phyloP scores from a whole-genome alignment of 352 stramenopile species.

The Peronospora belbahrii region DNA sequence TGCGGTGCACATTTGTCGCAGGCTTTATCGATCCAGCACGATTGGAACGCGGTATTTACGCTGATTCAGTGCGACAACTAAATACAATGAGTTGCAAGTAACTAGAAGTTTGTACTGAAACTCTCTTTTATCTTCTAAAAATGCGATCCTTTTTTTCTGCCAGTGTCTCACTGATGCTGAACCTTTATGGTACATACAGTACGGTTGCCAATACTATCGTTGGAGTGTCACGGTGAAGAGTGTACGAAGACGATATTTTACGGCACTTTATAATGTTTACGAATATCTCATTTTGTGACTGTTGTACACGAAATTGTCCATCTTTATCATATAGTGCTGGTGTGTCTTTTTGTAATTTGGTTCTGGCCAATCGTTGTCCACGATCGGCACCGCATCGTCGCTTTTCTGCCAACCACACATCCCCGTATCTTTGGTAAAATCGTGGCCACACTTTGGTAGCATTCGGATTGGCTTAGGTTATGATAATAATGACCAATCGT shows the following conservation, averaged over 20 bases:
- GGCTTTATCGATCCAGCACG: neutral
- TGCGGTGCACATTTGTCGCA: constrained; percentile 10
- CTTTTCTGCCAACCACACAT: neutral
- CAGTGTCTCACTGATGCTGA: neutral
- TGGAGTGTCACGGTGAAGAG: too few species aligned
- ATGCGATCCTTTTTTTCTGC: neutral
- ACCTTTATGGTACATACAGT: neutral
- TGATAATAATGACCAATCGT: constrained; percentile 7
- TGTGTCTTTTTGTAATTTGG: neutral
- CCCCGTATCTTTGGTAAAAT: neutral
- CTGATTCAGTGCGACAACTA: neutral
- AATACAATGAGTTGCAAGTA: neutral
- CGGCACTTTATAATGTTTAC: too few species aligned
- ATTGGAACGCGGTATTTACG: constrained; percentile 1
- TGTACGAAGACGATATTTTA: too few species aligned
- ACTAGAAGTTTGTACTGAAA: neutral
- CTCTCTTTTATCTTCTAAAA: neutral
- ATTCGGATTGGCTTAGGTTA: constrained; percentile 3
- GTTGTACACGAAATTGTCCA: neutral
- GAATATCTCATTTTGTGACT: neutral
- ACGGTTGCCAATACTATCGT: neutral
- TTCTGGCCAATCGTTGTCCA: neutral
- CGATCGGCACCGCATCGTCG: neutral
- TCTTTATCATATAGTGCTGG: neutral
- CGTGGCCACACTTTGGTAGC: neutral